Base-by-base conservation (phyloP, 2,329 filamentous ascomycete genomes). In the Colletotrichum gloeosporioides region DNA sequence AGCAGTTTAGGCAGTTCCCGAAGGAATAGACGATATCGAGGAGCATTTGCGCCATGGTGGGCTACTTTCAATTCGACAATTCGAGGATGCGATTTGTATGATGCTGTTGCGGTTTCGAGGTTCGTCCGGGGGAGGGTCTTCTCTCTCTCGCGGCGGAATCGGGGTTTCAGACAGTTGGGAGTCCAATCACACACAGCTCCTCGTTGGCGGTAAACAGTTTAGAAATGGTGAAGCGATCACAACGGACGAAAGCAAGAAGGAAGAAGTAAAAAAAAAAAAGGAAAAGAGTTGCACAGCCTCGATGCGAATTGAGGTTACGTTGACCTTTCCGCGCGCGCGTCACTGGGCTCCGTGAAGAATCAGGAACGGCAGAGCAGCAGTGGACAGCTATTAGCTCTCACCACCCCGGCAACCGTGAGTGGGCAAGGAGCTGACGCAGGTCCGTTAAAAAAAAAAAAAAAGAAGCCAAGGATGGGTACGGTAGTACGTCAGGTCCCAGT, bases 1-100 rank as follows among this genome's bases (percentile, higher is more conserved):
- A 99, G 89, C 97, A 99, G 86, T 94, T 96, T 86, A 99, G 93
- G 89, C 96, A 99, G 87, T 96, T 98, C 78, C 95, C 96, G 77
- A 99, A 91, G 76, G 96, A 98, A 85, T 97, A 98, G 80, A 99
- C 88, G 44, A 98, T 89, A 84, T 99, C 97, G 79, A 96, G 91
- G 77, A 99, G 89, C 83, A 98, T 93, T 85, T 96, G 94, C 82
- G 95, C 92, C 95, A 96, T 96, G 82, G 78, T 81, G 78, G 44
- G 57, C 55, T 59, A 27, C 12, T 4, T n/a, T 49, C 15, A 32
- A 4, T 31, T n/a, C 27, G 59, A 12, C 27, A 18, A 36, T 31
- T 34, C 55, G 44, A 63, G 36, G 59, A 39, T 66, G 55, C 27
- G 25, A 27, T 18, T 44, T 53, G 49, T 63, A 63, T 59, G 15